Conservation (phyloP, 306 rosid species). For the Castanea mollissima region DNA sequence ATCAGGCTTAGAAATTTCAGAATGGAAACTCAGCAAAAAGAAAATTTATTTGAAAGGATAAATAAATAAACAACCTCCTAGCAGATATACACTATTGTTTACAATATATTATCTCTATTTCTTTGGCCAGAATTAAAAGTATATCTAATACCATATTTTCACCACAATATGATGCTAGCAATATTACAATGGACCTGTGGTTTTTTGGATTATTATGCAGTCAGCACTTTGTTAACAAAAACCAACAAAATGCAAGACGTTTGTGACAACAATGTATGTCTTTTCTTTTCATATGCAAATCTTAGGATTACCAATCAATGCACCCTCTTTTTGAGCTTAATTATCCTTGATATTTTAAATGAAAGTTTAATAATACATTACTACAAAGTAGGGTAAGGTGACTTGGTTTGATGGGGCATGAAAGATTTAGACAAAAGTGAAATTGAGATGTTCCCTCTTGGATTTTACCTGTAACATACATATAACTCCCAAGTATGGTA, state of each 20-base stretch:
- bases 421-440: constrained; percentile 30
- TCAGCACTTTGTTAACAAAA: background rate
- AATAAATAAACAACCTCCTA: no score
- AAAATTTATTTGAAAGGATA: no score
- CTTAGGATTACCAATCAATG: constrained; percentile 18
- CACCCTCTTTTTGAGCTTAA: background rate
- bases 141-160: background rate
- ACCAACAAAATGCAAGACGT: background rate
- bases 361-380: background rate
- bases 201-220: background rate
- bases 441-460: constrained; percentile 32
- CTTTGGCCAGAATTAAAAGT: background rate
- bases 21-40: no score
- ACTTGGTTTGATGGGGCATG: constrained; percentile 23
- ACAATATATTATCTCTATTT: background rate
- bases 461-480: constrained; percentile 14
- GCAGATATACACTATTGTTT: background rate
- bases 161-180: background rate
- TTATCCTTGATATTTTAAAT: background rate
- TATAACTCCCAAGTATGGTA: constrained; percentile 16
- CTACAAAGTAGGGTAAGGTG: constrained; percentile 14
- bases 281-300: constrained; percentile 21
- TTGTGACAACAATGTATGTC: constrained; percentile 20
- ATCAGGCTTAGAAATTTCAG: no score
- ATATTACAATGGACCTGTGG: background rate